These are phyloP conservation scores for Sporisorium graminicola DNA, from an alignment of 1,284 basidiomycete genomes.

Conservation along the genomic window DNA sequence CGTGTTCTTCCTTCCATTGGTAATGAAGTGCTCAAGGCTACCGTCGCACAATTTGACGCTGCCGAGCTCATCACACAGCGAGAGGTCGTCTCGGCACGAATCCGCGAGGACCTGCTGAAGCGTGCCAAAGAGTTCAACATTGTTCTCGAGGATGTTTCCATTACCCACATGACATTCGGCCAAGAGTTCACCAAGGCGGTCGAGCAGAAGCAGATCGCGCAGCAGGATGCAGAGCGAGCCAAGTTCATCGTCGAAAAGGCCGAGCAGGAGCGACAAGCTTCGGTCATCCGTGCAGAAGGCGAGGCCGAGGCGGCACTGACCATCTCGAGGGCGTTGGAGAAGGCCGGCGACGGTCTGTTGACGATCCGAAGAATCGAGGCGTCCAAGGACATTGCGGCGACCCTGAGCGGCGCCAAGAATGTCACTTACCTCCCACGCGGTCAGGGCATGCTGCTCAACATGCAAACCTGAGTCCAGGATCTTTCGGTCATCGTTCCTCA, in stretches of 20 bases:
- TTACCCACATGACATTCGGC: constrained; percentile 76
- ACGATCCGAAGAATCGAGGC: constrained; percentile 97
- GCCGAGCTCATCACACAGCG: constrained; percentile 86
- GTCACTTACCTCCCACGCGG: constrained; percentile 72
- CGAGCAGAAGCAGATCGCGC: constrained; percentile 97
- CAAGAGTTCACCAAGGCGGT: constrained; percentile 81
- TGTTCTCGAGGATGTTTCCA: constrained; percentile 95
- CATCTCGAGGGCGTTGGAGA: constrained; percentile 91
- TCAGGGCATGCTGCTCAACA: constrained; percentile 66
- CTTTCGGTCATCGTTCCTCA: not conserved
- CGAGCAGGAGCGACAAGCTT: constrained; percentile 98
- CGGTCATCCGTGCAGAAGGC: constrained; percentile 96
- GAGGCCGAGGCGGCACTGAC: constrained; percentile 90
- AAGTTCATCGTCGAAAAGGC: constrained; percentile 97
- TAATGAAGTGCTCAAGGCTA: constrained; percentile 94
- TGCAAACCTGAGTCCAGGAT: constrained; percentile 3
- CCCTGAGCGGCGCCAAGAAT: constrained; percentile 70
- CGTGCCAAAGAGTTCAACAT: constrained; percentile 97
- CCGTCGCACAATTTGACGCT: constrained; percentile 98
- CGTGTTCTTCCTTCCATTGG: constrained; percentile 81
- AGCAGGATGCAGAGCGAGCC: constrained; percentile 92
- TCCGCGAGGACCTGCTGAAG: constrained; percentile 90
- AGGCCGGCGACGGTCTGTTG: constrained; percentile 94
- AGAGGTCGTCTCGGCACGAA: constrained; percentile 85
- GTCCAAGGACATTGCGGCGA: constrained; percentile 87